Evolutionary conservation across 2,329 filamentous ascomycete genomes (phyloP), one percentile per base, ranked within the genome.

Genomic region (Lecanoromycetidae sp.): DNA sequence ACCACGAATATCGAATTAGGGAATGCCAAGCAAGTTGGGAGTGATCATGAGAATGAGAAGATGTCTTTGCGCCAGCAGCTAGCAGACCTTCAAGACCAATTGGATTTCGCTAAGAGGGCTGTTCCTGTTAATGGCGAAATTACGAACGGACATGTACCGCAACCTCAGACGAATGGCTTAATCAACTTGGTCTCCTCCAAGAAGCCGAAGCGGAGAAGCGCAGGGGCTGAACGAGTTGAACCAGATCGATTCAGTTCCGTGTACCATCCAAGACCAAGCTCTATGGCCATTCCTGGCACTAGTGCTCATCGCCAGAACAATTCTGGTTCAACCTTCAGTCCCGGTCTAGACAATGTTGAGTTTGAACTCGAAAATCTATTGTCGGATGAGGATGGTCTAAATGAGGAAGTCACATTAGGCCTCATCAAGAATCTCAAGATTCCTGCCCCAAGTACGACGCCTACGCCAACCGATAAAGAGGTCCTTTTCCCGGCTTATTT

Each of bases 401-500:
- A 98, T 58, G 88, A 96, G 58, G 91, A 98, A 69, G 87, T 98
- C 42, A 91, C 88, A 0, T 84, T 95, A 76, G 91, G 91, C 52
- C 74, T 98, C 52, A 96, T 98, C 64, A 82, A 84, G 61, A 95
- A 95, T 63, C 77, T 98, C 56, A 95, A 94, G 75, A 96, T 98
- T 54, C 91, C 91, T 17, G 80, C 82, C 9, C 90, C 91, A 37
- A 85, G 80, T 61, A 82, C 84, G 27, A 90, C 79, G 44, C 88
- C 90, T 17, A 83, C 88, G 44, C 90, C 91, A 9, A 94, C 87
- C 15, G 91, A 98, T 68, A 98, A 98, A 71, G 91, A 98, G 65
- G 90, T 98, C 19, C 75, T 98, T 44, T 98, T 98, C 81, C 91
- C 91, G 27, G 90, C 91, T 8, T 98, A 96, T 65, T 80, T 98